Conservation (phyloP, 176 grass and related monocot species). For the Carex littledalei region DNA sequence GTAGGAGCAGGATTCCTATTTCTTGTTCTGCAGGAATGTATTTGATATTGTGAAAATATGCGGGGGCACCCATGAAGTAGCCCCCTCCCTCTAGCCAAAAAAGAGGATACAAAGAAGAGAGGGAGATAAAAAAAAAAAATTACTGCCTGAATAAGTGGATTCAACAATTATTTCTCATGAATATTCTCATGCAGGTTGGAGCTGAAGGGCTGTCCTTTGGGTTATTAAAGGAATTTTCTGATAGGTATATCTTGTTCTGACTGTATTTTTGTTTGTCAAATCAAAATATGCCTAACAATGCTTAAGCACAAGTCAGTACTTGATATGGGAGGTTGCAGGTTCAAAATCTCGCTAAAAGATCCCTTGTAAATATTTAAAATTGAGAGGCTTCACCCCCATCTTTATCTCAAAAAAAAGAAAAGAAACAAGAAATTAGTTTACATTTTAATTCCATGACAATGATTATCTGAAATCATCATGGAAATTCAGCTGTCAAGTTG, state of each 20-base stretch:
- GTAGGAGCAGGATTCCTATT: background rate
- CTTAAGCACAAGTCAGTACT: background rate
- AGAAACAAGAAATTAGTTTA: background rate
- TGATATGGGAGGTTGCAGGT: background rate
- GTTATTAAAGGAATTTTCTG: conserved; percentile 13
- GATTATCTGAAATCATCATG: background rate
- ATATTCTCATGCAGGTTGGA: background rate
- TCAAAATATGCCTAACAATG: background rate
- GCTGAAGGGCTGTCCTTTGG: background rate
- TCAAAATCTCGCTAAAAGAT: too few species aligned
- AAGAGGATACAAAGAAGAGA: background rate
- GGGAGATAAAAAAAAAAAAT: background rate
- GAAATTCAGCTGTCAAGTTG: background rate
- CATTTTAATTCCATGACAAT: background rate
- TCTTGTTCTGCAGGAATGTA: background rate
- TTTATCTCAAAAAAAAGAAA: background rate
- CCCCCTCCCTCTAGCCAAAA: background rate
- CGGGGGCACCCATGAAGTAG: background rate
- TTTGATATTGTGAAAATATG: background rate
- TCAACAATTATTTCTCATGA: background rate
- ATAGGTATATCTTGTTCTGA: background rate
- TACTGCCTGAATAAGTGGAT: background rate
- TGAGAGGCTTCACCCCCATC: too few species aligned
- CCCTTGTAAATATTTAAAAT: too few species aligned
- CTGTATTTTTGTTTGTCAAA: background rate